phyloP scores from a whole-genome alignment of 169 alveolate genomes.

The Plasmodium malariae region DNA sequence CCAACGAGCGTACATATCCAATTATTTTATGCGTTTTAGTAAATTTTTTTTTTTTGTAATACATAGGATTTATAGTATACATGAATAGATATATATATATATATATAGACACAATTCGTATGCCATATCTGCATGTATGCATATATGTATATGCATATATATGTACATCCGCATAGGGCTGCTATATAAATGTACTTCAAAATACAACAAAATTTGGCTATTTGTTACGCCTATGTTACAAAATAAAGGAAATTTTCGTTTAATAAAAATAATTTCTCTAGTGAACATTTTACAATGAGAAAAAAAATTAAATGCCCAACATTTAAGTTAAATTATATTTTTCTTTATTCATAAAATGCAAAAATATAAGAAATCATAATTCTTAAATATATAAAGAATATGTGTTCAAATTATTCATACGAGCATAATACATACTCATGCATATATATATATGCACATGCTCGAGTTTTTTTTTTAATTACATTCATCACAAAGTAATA shows the following conservation, averaged over 20 bases:
- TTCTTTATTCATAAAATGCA: not conserved
- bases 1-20: not conserved
- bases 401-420: not conserved
- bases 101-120: too few species aligned
- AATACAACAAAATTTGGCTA: not conserved
- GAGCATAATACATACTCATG: not conserved
- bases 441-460: not conserved
- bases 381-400: not conserved
- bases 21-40: not conserved
- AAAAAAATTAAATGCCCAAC: not conserved
- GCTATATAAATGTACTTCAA: not conserved
- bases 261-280: constrained; percentile 4
- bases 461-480: constrained; percentile 15
- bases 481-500: constrained; percentile 11
- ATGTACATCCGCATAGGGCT: not conserved
- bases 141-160: not conserved
- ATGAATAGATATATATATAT: not conserved
- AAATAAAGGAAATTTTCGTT: not conserved
- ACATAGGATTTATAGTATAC: too few species aligned
- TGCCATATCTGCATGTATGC: not conserved
- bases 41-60: not conserved
- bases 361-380: constrained; percentile 10
- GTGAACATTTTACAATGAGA: constrained; percentile 9
- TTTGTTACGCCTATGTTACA: not conserved
- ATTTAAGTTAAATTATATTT: not conserved